Percentiles rank a stretch among this genome's conserved stretches.
Evolutionary conservation across 2,329 filamentous ascomycete species (phyloP).

Genomic region (Paracorniculantispora psalliotae): DNA sequence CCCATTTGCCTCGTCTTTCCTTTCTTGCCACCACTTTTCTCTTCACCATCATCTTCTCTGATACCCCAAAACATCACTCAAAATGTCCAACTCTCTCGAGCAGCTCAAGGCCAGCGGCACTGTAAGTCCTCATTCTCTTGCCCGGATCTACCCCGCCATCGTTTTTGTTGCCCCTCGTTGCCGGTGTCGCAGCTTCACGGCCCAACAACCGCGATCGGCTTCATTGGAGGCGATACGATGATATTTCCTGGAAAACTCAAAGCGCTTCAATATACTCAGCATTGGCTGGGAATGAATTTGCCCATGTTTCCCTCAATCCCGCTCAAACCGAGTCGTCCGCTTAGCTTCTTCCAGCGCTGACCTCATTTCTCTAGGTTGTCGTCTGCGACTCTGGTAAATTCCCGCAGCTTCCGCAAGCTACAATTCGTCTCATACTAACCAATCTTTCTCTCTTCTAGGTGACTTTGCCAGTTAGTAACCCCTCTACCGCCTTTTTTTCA

Average conservation of each 20-base stretch:
- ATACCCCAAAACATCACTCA: constrained; percentile 10
- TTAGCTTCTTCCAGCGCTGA: neutral
- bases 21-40: neutral
- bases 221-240: neutral
- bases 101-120: constrained; percentile 90
- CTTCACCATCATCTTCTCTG: constrained; percentile 10
- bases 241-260: neutral
- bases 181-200: neutral
- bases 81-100: constrained; percentile 80
- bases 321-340: neutral
- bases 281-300: neutral
- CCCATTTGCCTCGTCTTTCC: neutral
- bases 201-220: neutral
- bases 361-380: constrained; percentile 58
- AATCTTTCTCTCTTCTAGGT: constrained; percentile 42
- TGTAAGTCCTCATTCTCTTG: constrained; percentile 51
- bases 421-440: constrained; percentile 21
- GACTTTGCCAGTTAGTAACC: constrained; percentile 69
- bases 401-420: constrained; percentile 23
- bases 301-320: neutral
- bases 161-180: constrained; percentile 12
- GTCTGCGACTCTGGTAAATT: constrained; percentile 91
- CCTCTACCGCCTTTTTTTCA: constrained; percentile 10
- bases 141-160: constrained; percentile 23
- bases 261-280: neutral